Evolutionary conservation across 768 basidiomycete genomes (phyloP), one percentile per base, ranked within the genome.

Genomic region (Boletus vinaceobasis): DNA sequence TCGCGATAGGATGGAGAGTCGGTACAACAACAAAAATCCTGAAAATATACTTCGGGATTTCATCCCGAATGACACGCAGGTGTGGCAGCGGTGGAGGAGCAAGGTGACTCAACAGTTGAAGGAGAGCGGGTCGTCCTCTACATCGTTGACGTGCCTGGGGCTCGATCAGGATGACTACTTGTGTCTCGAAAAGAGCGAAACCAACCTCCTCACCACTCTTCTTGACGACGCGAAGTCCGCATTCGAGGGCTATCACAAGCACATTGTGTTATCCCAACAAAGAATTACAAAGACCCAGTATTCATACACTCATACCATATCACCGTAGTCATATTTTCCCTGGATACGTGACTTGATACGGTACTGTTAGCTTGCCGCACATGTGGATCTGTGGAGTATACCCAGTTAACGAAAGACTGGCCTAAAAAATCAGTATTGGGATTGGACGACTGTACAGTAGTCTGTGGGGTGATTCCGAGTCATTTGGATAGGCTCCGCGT

Each of bases 51-150:
- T 67, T 27, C 57, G 33, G 14, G 43, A 57, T 48, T 65, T 67
- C 33, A 53, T 67, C 23, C 56, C 63, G 7, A 67, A 67, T 10
- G 50, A 67, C 11, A 67, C 66, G 0, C 37, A 38, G 31, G 68
- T 67, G 43, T 67, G 65, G 65, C 47, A 50, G 31, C 57, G 43
- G 26, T 67, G 66, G 68, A 65, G 62, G 44, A 55, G 54, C 15
- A 69, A 61, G 50, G 65, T 66, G 31, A 19, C 37, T 44, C 50
- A 2, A 23, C 57, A 66, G 52, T 59, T 66, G 50, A 57, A 61
- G 42, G 58, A 49, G 15, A 15, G 36, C 1, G 14, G 7, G 9
- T 32, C 13, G 19, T 8, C 35, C 9, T 8, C 51, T 7, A 38
- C 29, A 9, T 38, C 32, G 11, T 47, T 56, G 38, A 19, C 29